phyloP scores from a whole-genome alignment of 139 green algal genomes.

The Marvania coccoides region DNA sequence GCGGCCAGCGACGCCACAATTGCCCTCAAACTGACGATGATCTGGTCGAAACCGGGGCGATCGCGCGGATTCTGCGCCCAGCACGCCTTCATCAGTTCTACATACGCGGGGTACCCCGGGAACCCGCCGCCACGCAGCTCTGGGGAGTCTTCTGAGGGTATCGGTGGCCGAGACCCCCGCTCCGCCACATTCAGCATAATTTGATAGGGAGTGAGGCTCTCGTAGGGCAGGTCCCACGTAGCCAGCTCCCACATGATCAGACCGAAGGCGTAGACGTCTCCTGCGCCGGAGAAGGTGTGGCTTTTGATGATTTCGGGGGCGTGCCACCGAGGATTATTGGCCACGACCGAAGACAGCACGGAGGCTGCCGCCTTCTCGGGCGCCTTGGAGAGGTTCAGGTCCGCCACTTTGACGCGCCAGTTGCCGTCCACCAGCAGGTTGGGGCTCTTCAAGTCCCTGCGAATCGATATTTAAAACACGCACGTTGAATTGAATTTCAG shows the following conservation, averaged over 20 bases:
- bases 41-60: conserved; percentile 43
- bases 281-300: conserved; percentile 10
- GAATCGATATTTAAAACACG: no score
- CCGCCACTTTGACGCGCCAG: conserved; percentile 52
- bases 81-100: conserved; percentile 27
- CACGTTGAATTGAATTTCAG: no score
- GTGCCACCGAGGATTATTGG: conserved; percentile 52
- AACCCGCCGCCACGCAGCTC: conserved; percentile 16
- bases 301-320: conserved; percentile 42
- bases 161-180: conserved; percentile 1
- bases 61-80: conserved; percentile 44
- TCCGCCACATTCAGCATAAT: conserved; percentile 23
- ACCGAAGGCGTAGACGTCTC: conserved; percentile 37
- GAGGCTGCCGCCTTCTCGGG: conserved; percentile 16
- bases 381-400: conserved; percentile 51
- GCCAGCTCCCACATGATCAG: conserved; percentile 60
- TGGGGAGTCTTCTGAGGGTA: not conserved
- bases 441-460: conserved; percentile 51
- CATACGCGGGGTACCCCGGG: conserved; percentile 9
- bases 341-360: conserved; percentile 38
- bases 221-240: conserved; percentile 78
- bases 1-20: not conserved
- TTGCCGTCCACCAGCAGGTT: conserved; percentile 57
- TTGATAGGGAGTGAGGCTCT: conserved; percentile 33
- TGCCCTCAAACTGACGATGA: conserved; percentile 6